Conservation (phyloP, 495 filamentous ascomycete species). For the Hypoxylon perforatum region DNA sequence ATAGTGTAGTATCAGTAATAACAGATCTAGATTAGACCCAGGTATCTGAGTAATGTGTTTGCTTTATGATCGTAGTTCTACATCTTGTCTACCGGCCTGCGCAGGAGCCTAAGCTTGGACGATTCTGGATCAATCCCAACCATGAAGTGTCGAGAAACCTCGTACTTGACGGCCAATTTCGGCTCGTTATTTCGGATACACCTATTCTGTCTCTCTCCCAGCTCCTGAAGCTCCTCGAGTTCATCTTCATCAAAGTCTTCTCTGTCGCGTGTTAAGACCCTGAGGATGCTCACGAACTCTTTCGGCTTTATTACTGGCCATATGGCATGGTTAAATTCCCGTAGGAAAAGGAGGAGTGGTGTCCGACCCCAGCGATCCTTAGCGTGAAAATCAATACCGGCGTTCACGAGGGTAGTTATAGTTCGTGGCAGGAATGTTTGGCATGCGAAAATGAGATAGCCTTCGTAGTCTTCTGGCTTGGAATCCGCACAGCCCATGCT, state of each 20-base stretch:
- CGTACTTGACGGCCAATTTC: not conserved
- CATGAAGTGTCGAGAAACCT: not conserved
- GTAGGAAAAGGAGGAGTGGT: not conserved
- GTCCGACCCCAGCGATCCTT: not conserved
- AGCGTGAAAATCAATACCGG: not conserved
- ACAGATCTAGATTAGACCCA: not conserved
- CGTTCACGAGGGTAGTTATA: not conserved
- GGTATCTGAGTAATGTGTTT: not conserved
- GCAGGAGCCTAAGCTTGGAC: not conserved
- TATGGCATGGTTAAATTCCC: not conserved
- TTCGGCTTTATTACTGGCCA: not conserved
- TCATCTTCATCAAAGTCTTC: too few species aligned
- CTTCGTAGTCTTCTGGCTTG: too few species aligned
- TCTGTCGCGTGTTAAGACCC: too few species aligned
- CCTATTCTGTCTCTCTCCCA: too few species aligned
- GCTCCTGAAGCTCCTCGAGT: too few species aligned
- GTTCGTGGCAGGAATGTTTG: not conserved
- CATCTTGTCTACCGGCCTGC: not conserved
- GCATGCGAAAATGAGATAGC: not conserved
- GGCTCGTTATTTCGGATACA: too few species aligned
- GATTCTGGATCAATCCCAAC: not conserved
- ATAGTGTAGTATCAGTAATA: not conserved
- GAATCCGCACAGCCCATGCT: too few species aligned
- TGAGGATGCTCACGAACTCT: too few species aligned
- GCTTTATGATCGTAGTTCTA: not conserved